These are phyloP conservation scores for Fusarium sp. DNA, from an alignment of 2,329 filamentous ascomycete species.

Conservation along the genomic window DNA sequence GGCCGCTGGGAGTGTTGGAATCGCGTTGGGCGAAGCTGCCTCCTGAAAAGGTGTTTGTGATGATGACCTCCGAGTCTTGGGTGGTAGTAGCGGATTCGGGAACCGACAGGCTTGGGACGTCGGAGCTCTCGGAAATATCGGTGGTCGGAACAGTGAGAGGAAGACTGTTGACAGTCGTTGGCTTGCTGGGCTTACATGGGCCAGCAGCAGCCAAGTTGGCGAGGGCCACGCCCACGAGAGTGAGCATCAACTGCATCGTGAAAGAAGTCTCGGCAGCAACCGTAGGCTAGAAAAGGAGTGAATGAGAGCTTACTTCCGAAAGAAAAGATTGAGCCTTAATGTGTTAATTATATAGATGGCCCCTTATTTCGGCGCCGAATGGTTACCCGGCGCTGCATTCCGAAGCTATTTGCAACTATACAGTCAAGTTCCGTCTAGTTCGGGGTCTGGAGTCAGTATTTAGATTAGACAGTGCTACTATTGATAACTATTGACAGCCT, in stretches of 20 bases:
- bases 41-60: background rate
- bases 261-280: background rate
- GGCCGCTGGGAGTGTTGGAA: background rate
- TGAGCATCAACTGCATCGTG: slow-evolving; percentile 1
- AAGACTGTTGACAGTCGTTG: background rate
- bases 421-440: background rate
- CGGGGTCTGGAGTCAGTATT: background rate
- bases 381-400: background rate
- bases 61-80: background rate
- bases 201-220: background rate
- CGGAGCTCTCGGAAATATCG: background rate
- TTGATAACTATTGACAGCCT: background rate
- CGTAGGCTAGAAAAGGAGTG: background rate
- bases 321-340: background rate
- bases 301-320: background rate
- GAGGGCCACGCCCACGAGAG: slow-evolving; percentile 1
- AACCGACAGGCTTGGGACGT: accelerated
- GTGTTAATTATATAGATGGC: background rate
- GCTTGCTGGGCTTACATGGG: background rate
- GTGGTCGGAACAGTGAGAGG: background rate
- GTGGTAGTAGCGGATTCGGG: background rate
- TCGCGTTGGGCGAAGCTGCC: background rate
- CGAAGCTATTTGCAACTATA: background rate
- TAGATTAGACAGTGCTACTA: background rate
- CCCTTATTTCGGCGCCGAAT: background rate